Evolutionary conservation across 305 asterid genomes (phyloP), one percentile per base, ranked within the genome.

Genomic region (Fraxinus platypoda): DNA sequence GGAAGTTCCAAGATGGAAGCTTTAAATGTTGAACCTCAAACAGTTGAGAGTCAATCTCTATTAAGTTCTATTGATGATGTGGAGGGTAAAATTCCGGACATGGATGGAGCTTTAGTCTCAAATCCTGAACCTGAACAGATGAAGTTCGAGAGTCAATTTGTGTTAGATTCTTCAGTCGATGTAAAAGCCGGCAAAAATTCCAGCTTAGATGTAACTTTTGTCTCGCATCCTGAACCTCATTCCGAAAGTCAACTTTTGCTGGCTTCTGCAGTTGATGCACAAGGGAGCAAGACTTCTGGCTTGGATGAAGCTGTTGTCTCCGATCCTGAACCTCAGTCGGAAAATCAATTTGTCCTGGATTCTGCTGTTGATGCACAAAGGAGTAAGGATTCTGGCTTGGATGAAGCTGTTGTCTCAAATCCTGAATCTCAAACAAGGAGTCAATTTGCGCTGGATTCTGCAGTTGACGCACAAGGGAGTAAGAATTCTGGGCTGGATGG

Each of bases 1-100:
- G 74, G 31, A 26, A 26, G 38, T 68, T 28, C 74, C 35, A 68
- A 28, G 74, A 26, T 68, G 37, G 37, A 68, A 68, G n/a, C 70
- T 17, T 34, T 72, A 81, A 52, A 80, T 49, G 57, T 81, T 73
- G 84, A 79, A 62, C 37, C 35, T 72, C 37, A 78, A 49, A 23
- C 5, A 2, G 37, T 26, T 59, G 81, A 82, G 70, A 79, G 62
- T 49, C 73, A 37, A 57, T 68, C 33, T 68, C 74, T 11, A 33
- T 12, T 23, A 68, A 68, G 19, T 68, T 26, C 74, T 68, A 33
- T 41, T 66, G 83, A 80, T 73, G 75, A 34, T 54, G 70, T 35
- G 75, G 64, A 81, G 80, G 74, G 59, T 64, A 68, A 28, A 68
- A 68, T 68, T 68, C 37, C 3, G 21, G 3, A 68, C 35, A 68